phyloP scores from a whole-genome alignment of 2,329 filamentous ascomycete species.

The Cytospora piceae region DNA sequence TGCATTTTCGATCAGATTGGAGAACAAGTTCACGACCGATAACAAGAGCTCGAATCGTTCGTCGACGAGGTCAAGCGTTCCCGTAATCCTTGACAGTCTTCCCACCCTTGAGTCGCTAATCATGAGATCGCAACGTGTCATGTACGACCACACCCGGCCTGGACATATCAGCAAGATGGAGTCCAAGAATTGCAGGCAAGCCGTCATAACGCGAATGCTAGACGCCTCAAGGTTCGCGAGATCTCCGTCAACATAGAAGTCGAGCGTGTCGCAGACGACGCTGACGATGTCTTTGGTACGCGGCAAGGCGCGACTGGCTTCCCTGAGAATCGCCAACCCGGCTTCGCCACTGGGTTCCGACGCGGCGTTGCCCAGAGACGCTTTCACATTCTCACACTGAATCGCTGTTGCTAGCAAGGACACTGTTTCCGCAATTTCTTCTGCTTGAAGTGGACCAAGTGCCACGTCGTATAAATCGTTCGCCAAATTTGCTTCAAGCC shows the following conservation, averaged over 20 bases:
- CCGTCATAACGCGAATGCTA: constrained; percentile 66
- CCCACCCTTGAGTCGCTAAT: constrained; percentile 76
- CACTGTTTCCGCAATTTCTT: constrained; percentile 74
- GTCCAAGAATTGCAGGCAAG: constrained; percentile 80
- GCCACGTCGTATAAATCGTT: constrained; percentile 58
- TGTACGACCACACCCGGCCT: constrained; percentile 85
- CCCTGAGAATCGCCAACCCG: constrained; percentile 57
- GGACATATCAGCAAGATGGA: constrained; percentile 75
- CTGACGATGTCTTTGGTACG: constrained; percentile 75
- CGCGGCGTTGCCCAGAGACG: constrained; percentile 23
- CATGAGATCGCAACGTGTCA: constrained; percentile 79
- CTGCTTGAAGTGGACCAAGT: constrained; percentile 57
- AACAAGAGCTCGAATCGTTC: constrained; percentile 79
- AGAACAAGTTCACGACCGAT: constrained; percentile 74
- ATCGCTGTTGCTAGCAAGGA: constrained; percentile 74
- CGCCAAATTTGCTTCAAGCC: constrained; percentile 68
- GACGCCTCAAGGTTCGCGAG: constrained; percentile 61
- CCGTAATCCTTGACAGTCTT: constrained; percentile 76
- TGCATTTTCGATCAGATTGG: constrained; percentile 74
- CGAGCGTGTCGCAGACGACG: constrained; percentile 83
- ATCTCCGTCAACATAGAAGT: constrained; percentile 66
- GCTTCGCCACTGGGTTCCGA: constrained; percentile 35
- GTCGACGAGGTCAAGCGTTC: constrained; percentile 77
- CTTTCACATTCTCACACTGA: constrained; percentile 51
- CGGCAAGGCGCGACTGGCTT: constrained; percentile 58